Percentiles rank a stretch among this genome's conserved stretches.
Conservation (phyloP, 371 early-diverging fungal genomes). For the Apophysomyces elegans region DNA sequence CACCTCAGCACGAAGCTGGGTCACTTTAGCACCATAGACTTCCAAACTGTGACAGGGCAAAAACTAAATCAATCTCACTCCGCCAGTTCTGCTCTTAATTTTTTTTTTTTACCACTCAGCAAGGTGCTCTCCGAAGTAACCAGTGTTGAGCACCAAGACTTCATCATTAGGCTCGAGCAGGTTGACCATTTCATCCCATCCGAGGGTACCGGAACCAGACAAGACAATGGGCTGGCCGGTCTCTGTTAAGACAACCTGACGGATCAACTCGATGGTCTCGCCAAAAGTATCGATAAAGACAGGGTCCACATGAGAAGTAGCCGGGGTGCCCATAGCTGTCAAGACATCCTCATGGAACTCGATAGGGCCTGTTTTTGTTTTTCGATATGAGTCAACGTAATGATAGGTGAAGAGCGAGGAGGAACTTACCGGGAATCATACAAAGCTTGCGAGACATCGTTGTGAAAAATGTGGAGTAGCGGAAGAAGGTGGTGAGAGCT, state of each 20-base stretch:
- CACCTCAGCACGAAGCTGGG: conserved; percentile 72
- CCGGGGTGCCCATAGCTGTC: conserved; percentile 87
- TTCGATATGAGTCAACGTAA: not conserved
- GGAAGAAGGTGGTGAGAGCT: conserved; percentile 4
- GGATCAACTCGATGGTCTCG: conserved; percentile 80
- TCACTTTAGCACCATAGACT: conserved; percentile 88
- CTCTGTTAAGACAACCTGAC: conserved; percentile 80
- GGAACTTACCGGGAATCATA: conserved; percentile 85
- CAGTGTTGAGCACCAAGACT: conserved; percentile 91
- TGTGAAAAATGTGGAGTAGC: conserved; percentile 5
- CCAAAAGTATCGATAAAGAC: conserved; percentile 89
- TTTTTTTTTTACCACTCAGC: conserved; percentile 76
- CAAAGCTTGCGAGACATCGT: conserved; percentile 70
- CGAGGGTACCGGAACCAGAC: conserved; percentile 93
- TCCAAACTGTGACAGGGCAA: conserved; percentile 64
- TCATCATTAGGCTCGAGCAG: conserved; percentile 87
- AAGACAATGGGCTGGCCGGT: conserved; percentile 94
- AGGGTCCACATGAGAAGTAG: conserved; percentile 94
- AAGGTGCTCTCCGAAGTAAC: conserved; percentile 96
- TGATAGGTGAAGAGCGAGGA: not conserved
- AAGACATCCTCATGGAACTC: conserved; percentile 93
- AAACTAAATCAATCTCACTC: not conserved
- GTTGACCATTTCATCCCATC: conserved; percentile 96
- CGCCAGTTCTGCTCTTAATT: not conserved
- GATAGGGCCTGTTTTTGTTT: conserved; percentile 73